Base-by-base conservation (phyloP, 2,329 filamentous ascomycete genomes). In the Uncinocarpus reesii region DNA sequence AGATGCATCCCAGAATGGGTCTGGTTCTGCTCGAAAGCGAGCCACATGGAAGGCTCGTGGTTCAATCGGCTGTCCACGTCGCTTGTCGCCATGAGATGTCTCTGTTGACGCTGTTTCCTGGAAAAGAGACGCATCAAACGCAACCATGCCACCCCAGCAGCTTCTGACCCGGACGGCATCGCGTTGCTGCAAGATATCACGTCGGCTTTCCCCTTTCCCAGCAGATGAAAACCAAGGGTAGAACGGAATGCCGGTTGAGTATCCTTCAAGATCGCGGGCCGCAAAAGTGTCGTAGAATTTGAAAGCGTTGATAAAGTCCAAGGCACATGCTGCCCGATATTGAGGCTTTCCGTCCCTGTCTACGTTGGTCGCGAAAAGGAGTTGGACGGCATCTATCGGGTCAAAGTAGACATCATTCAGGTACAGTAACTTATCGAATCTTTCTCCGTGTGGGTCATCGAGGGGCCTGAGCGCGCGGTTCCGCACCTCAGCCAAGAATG, bases 241-340 rank as follows among this genome's bases (percentile, higher is more conserved):
- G 60, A 86, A 79, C 0, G 83, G 81, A 2, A 86, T 65, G 1
- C 83, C 84, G 58, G 81, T 77, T 23, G 76, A 74, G 58, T 76
- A 82, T 0, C 83, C 83, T 56, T 86, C 80, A 2, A 76, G 65
- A 59, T 88, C 84, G 16, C 84, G 73, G 23, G 80, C 81, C 1
- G 84, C 84, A 63, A 83, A 87, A 0, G 82, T 80, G 62, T 89
- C 84, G 62, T 89, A 88, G 60, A 83, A 85, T 53, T 84, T 81
- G 65, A 86, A 79, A 0, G 82, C 78, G 53, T 80, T 78, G 58
- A 81, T 79, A 58, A 83, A 87, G 66, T 89, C 84, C n/a, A 84
- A 72, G 1, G 81, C 81, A 58, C 84, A 88, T 2, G 81, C 82
- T 2, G 83, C 80, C 8, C 81, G 76, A 58, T 87, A 88, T 41